Evolutionary conservation across 1,284 basidiomycete species (phyloP).

Genomic region (Termitomyces sp.): DNA sequence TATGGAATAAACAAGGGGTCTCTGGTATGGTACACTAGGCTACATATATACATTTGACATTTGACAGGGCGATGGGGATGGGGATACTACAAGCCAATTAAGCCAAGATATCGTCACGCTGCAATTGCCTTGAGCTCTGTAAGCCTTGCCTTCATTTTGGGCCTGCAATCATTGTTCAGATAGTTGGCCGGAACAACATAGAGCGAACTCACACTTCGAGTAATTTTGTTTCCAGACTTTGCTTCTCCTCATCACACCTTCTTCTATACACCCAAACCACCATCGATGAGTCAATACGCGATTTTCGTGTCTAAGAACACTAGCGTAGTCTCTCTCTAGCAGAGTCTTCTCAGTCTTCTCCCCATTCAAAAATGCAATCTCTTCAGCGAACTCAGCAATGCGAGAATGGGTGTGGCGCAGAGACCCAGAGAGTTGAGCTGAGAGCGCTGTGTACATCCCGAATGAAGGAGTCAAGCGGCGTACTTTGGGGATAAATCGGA

Average conservation of each 20-base stretch:
- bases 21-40: no score
- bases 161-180: slow-evolving; percentile 37
- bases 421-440: slow-evolving; percentile 83
- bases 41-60: no score
- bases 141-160: slow-evolving; percentile 76
- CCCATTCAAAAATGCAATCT: slow-evolving; percentile 91
- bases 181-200: slow-evolving; percentile 16
- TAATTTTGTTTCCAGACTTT: slow-evolving; percentile 73
- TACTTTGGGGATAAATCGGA: slow-evolving; percentile 41
- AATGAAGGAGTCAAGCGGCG: slow-evolving; percentile 90
- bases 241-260: slow-evolving; percentile 97
- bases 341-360: slow-evolving; percentile 91
- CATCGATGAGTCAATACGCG: slow-evolving; percentile 77
- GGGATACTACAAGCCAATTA: no score
- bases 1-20: no score
- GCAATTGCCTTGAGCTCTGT: slow-evolving; percentile 55
- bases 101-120: background rate
- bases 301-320: slow-evolving; percentile 86
- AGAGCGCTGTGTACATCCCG: slow-evolving; percentile 81
- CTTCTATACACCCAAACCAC: slow-evolving; percentile 90
- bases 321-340: slow-evolving; percentile 88
- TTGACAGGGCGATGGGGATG: no score
- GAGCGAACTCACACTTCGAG: slow-evolving; percentile 65
- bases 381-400: slow-evolving; percentile 91
- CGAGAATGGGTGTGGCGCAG: slow-evolving; percentile 91